A percentile compares a stretch with the other conserved stretches of the same genome.
These are phyloP conservation scores for Citrus medica DNA, from an alignment of 345 rosid species.

Conservation along the genomic window DNA sequence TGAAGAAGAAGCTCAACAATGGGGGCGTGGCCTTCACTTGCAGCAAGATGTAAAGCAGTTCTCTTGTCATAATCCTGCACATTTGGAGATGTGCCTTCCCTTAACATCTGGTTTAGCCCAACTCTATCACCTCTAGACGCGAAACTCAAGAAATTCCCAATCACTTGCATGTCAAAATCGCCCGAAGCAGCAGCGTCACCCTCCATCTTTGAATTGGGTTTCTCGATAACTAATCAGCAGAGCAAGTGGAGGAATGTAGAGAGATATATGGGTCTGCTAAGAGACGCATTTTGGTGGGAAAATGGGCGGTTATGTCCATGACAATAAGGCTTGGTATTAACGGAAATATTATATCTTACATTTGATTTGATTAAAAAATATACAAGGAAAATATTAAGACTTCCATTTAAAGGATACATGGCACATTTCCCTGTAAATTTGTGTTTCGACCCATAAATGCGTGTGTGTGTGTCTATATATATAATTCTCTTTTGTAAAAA, in stretches of 20 bases:
- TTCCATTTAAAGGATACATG: no score
- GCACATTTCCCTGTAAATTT: no score
- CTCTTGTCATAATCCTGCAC: conserved; percentile 61
- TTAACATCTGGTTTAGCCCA: conserved; percentile 62
- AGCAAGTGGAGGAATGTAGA: neutral
- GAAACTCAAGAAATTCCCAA: conserved; percentile 57
- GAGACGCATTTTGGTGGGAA: conserved; percentile 8
- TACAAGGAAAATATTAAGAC: no score
- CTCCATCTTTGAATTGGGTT: conserved; percentile 2
- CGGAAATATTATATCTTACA: neutral
- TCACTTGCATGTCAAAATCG: conserved; percentile 51
- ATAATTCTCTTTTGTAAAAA: no score
- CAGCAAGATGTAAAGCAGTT: conserved; percentile 64
- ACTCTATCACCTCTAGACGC: conserved; percentile 64
- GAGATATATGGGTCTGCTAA: neutral
- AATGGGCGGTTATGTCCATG: conserved; percentile 29
- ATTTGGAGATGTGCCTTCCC: conserved; percentile 46
- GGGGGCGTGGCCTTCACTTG: conserved; percentile 62
- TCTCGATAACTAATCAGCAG: no score
- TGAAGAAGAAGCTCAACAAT: conserved; percentile 60
- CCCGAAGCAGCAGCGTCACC: conserved; percentile 11
- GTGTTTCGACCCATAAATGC: no score
- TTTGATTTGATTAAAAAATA: no score
- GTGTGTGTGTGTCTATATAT: no score
- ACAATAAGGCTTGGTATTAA: neutral